Base-by-base conservation (phyloP, 352 stramenopile species). In the Phytophthora tubulina region DNA sequence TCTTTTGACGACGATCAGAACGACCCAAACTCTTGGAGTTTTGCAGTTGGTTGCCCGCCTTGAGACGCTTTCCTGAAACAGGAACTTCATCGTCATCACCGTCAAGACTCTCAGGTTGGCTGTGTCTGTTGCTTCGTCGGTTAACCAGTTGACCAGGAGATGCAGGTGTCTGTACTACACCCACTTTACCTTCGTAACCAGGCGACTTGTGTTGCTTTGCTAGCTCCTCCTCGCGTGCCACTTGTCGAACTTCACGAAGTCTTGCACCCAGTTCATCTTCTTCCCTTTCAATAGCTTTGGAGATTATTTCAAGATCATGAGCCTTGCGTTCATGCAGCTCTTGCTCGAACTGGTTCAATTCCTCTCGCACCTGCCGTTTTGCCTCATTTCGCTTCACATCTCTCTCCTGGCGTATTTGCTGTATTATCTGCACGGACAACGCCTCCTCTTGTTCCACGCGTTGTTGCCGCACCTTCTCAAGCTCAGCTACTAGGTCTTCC, bases 361-460 rank as follows among this genome's bases (percentile, higher is more conserved):
- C 82, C 33, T 85, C 70, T 36, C 81, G 72, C 53, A 89, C 48
- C 48, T 82, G 72, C 8, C 71, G 67, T 17, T 79, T 83, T 33
- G 88, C 67, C 30, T 89, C 75, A 8, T 72, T 85, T 15, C 75
- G 63, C 58, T 90, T 82, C 4, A 73, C 68, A 30, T 89, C 79
- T 0, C 81, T 77, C 35, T 91, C 84, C n/a, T 80, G 78, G 4
- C 82, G 82, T 35, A 91, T 50, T 41, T 87, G 80, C 15, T 78
- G 72, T 2, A 92, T 32, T 52, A 90, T 66, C 31, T 93, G 82
- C n/a, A 68, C 46, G 4, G 72, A 76, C 33, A 81, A 33, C 7
- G 79, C 71, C 39, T 92, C 84, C 68, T 94, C 87, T 38, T 92
- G 84, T 57, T 93, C 78, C 44, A 91, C 59, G 2, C 87, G 82